Evolutionary conservation across 2,329 filamentous ascomycete species (phyloP).

Genomic region (Pseudogymnoascus sp.): DNA sequence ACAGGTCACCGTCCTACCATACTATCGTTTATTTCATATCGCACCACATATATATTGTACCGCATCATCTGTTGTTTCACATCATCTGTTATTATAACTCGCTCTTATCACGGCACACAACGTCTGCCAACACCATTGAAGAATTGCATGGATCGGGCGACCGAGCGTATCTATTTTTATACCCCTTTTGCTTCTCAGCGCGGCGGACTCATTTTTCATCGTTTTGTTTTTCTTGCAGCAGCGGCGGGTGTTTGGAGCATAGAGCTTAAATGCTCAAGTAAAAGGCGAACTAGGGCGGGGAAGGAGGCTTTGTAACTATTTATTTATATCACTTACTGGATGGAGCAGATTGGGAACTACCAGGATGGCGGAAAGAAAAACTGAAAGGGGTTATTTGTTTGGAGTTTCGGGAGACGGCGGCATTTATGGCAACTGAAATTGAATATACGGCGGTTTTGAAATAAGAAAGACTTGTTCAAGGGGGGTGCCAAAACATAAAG

Average conservation of each 20-base stretch:
- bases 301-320: not conserved
- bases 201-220: not conserved
- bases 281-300: not conserved
- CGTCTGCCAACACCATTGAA: not conserved
- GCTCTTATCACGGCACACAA: not conserved
- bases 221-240: not conserved
- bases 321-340: slow-evolving; percentile 1
- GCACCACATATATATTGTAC: not conserved
- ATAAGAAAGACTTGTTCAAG: not conserved
- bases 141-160: slow-evolving; percentile 1
- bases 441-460: not conserved
- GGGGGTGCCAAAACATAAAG: not conserved
- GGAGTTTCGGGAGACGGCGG: not conserved
- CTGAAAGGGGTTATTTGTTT: not conserved
- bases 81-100: slow-evolving; percentile 4
- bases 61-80: not conserved
- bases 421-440: not conserved
- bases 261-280: not conserved
- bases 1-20: not conserved
- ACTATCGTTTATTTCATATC: not conserved
- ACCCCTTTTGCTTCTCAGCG: slow-evolving; percentile 6
- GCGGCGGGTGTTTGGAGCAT: slow-evolving; percentile 2
- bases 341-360: not conserved
- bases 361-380: not conserved
- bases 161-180: slow-evolving; percentile 7